Evolutionary conservation across 345 rosid genomes (phyloP).

Genomic region (Citrus glauca): DNA sequence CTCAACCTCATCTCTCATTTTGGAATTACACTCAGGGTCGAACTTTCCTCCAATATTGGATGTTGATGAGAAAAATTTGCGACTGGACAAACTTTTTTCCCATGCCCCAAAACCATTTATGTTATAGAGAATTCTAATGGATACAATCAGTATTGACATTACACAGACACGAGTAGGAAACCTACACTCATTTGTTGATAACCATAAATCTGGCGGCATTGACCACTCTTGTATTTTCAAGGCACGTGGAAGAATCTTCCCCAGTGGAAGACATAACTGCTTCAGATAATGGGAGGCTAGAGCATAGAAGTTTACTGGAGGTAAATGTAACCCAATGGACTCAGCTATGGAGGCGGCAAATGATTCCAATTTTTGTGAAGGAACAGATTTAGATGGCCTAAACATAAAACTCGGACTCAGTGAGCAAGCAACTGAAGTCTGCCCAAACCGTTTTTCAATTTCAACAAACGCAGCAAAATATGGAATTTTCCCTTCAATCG

Average conservation of each 20-base stretch:
- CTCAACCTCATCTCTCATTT: slow-evolving; percentile 12
- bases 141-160: slow-evolving; percentile 57
- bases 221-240: slow-evolving; percentile 59
- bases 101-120: slow-evolving; percentile 65
- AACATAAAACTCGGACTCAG: slow-evolving; percentile 59
- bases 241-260: slow-evolving; percentile 51
- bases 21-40: slow-evolving; percentile 10
- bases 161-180: slow-evolving; percentile 64
- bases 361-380: slow-evolving; percentile 55
- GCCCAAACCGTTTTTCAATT: slow-evolving; percentile 51
- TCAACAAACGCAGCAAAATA: slow-evolving; percentile 58
- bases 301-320: slow-evolving; percentile 65
- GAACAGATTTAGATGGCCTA: slow-evolving; percentile 43
- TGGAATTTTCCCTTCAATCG: slow-evolving; percentile 68
- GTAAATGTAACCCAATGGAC: slow-evolving; percentile 56
- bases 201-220: slow-evolving; percentile 71
- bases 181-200: slow-evolving; percentile 55
- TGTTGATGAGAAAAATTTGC: slow-evolving; percentile 7
- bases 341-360: slow-evolving; percentile 63
- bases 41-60: slow-evolving; percentile 14
- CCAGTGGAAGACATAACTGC: slow-evolving; percentile 48
- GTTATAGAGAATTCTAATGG: slow-evolving; percentile 54
- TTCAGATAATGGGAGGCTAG: slow-evolving; percentile 58
- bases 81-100: slow-evolving; percentile 47
- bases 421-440: slow-evolving; percentile 53